Evolutionary conservation across 1,139 yeast genomes (phyloP), one percentile per base, ranked within the genome.

Genomic region (Yamadazyma triangularis): DNA sequence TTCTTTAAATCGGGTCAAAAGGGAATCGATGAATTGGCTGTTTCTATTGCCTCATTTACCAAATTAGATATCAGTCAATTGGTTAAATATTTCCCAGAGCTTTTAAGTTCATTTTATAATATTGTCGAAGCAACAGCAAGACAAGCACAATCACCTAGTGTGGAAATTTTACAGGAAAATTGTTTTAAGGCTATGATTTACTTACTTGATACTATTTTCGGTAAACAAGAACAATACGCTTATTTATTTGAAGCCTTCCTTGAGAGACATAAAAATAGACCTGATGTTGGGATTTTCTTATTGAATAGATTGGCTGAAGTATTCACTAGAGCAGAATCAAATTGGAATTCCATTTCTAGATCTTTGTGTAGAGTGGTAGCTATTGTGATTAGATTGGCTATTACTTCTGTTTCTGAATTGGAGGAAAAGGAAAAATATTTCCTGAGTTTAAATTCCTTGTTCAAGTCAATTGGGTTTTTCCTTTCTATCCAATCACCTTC

Each of bases 341-440:
- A 66, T 34, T 80, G 88, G 88, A 76, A 64, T 48, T 64, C 78
- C 19, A 64, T 73, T 33, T 78, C 85, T 4, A 67, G 86, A 48
- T 73, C 85, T 0, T 57, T 78, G 29, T 79, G 86, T 43, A 69
- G 89, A 36, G 66, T 77, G 13, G 65, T 76, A 21, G 64, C 76
- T 7, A 55, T 77, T 33, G 48, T 80, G 27, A 49, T 80, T 35
- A 70, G 66, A 41, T 52, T 67, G 29, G 58, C 70, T 1, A 51
- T 64, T 20, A 35, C 38, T 22, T 51, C 70, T 1, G 49, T 60
- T 40, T 44, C 40, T 15, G 47, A 48, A 12, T 34, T 42, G 9
- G 48, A 38, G 2, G 48, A 57, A 16, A 38, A 44, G 2, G 62
- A 57, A 25, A 53, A 45, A 11, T 77, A 70, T 43, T 51, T 44